Evolutionary conservation across 2,329 filamentous ascomycete genomes (phyloP), one percentile per base, ranked within the genome.

Genomic region (Ascochyta viciae-villosae): DNA sequence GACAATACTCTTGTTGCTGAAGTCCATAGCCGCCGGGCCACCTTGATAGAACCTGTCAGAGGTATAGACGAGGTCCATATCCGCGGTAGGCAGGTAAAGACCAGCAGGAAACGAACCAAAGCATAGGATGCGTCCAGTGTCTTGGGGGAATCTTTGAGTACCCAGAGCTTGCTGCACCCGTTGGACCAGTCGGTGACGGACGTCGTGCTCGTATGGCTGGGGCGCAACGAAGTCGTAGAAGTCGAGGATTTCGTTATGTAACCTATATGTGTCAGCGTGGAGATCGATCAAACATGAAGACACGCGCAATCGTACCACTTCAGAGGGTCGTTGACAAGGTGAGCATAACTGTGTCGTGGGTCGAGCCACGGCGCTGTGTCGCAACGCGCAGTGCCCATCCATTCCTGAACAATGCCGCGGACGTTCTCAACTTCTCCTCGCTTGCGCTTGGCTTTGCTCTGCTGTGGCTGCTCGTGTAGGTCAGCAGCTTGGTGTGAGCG

Each of bases 21-120:
- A 47, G 24, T 68, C 65, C 33, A 71, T 54, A 3, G 61, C 55
- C 38, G 62, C 78, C 78, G 55, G 83, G 73, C 8, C 78, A 68
- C 83, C 84, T 3, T 82, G 80, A 8, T 78, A 73, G 60, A 87
- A 80, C 61, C 86, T 92, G 24, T 81, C 79, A 1, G 87, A 88
- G 46, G 93, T 85, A 48, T 95, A 84, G 3, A 96, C 95, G 43
- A 99, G 81, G 72, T 99, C 95, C 87, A 99, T 96, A 72, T 99
- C 95, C 15, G 91, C 92, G 1, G 90, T 88, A 6, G 89, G 89
- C 9, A 91, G 80, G 70, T 90, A 91, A 6, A 85, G 68, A 8
- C 90, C 92, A 3, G 92, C 92, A 64, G 92, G 93, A 76, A 93
- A 99, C 0, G 95, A 98, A n/a, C 95, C 95, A 73, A 99, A 99